Percentiles rank a stretch among this genome's conserved stretches.
Conservation (phyloP, 2,329 filamentous ascomycete species). For the Biscogniauxia marginata region DNA sequence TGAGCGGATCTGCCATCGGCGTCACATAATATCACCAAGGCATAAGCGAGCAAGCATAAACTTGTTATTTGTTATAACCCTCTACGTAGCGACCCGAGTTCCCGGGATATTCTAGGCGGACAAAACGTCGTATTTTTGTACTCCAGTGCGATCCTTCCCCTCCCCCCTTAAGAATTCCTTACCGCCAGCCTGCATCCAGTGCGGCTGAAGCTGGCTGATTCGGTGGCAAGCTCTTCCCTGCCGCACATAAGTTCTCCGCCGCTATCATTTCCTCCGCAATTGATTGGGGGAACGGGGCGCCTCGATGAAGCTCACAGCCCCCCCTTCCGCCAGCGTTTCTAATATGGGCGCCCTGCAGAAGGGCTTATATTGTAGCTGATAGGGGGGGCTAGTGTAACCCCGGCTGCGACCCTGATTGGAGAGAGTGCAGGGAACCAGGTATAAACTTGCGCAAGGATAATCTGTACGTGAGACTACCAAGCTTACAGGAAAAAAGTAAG, state of each 20-base stretch:
- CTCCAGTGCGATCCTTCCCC: not conserved
- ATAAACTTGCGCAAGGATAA: too few species aligned
- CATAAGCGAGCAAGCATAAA: not conserved
- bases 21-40: not conserved
- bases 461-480: too few species aligned
- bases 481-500: too few species aligned
- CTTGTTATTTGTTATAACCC: not conserved
- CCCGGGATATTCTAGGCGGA: not conserved
- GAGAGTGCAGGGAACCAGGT: too few species aligned
- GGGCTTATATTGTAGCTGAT: too few species aligned
- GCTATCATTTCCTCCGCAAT: not conserved
- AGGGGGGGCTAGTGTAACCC: too few species aligned
- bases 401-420: too few species aligned
- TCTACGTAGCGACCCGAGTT: not conserved
- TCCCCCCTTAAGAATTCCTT: not conserved
- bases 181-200: not conserved
- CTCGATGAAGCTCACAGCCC: not conserved
- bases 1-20: constrained; percentile 1
- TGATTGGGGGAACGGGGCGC: not conserved
- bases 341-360: too few species aligned
- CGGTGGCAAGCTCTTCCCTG: not conserved
- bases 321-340: not conserved
- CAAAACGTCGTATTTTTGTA: not conserved
- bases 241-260: not conserved
- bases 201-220: not conserved